Percentiles rank a stretch among this genome's conserved stretches.
Conservation (phyloP, 441 rosid genomes). For the Cnidoscolus chayamansa region DNA sequence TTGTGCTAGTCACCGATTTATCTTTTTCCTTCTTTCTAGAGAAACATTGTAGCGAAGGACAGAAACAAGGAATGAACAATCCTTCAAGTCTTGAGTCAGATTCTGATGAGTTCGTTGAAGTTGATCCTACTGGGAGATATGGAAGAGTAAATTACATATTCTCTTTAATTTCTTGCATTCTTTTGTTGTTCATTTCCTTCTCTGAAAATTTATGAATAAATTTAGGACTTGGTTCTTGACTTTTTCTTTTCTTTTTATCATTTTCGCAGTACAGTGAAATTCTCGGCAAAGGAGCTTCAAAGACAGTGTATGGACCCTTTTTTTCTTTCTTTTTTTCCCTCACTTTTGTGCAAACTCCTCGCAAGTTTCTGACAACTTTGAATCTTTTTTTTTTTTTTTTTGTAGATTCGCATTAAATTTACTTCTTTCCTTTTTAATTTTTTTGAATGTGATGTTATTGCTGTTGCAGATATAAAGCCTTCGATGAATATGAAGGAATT, state of each 20-base stretch:
- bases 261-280: slow-evolving; percentile 75
- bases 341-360: slow-evolving; percentile 14
- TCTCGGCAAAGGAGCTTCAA: slow-evolving; percentile 91
- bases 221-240: slow-evolving; percentile 2
- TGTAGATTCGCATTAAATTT: slow-evolving; percentile 6
- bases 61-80: slow-evolving; percentile 37
- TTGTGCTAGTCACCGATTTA: neutral
- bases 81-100: slow-evolving; percentile 31
- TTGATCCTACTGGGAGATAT: slow-evolving; percentile 98
- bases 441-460: slow-evolving; percentile 16
- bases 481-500: slow-evolving; percentile 91
- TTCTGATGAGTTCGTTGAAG: slow-evolving; percentile 70
- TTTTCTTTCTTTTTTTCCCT: neutral
- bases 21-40: neutral
- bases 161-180: neutral
- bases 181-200: slow-evolving; percentile 1
- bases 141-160: slow-evolving; percentile 72
- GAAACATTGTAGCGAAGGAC: slow-evolving; percentile 8
- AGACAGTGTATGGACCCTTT: slow-evolving; percentile 64
- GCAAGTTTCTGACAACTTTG: slow-evolving; percentile 17
- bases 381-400: neutral
- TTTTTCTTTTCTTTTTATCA: neutral
- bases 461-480: slow-evolving; percentile 73
- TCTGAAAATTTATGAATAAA: neutral
- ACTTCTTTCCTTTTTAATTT: neutral